These are phyloP conservation scores for Acanthochlamys bracteata DNA, from an alignment of 106 monocot genomes.

Conservation along the genomic window DNA sequence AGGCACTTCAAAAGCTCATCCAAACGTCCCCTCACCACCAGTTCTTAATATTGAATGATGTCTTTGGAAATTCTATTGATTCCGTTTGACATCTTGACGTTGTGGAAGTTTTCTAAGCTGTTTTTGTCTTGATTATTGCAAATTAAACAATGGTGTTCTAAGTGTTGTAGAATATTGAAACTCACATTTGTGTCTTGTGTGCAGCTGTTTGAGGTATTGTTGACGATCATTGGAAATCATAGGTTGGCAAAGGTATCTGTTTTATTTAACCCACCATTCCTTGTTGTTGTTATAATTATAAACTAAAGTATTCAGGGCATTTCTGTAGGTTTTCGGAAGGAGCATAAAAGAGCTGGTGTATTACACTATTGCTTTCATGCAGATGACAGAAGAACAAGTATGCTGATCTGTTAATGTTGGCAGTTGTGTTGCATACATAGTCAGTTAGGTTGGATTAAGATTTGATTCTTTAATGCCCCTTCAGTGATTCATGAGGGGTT, in stretches of 20 bases:
- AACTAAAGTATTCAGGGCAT: not conserved
- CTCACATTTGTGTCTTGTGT: slow-evolving; percentile 15
- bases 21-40: no score
- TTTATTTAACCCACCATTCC: not conserved
- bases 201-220: slow-evolving; percentile 77
- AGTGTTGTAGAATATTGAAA: no score
- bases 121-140: no score
- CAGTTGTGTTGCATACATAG: not conserved
- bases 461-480: not conserved
- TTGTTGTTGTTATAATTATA: not conserved
- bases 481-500: no score
- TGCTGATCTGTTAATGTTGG: slow-evolving; percentile 4
- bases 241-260: slow-evolving; percentile 54
- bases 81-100: no score
- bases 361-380: slow-evolving; percentile 66
- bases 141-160: no score
- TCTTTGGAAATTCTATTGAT: no score
- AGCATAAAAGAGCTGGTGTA: slow-evolving; percentile 72
- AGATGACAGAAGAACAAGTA: slow-evolving; percentile 96
- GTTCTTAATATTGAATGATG: no score
- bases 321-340: slow-evolving; percentile 41
- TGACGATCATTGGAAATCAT: slow-evolving; percentile 55
- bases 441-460: not conserved
- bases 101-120: no score
- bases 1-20: no score